Evolutionary conservation across 257 asterid genomes (phyloP).

Genomic region (Nicotiana attenuata): DNA sequence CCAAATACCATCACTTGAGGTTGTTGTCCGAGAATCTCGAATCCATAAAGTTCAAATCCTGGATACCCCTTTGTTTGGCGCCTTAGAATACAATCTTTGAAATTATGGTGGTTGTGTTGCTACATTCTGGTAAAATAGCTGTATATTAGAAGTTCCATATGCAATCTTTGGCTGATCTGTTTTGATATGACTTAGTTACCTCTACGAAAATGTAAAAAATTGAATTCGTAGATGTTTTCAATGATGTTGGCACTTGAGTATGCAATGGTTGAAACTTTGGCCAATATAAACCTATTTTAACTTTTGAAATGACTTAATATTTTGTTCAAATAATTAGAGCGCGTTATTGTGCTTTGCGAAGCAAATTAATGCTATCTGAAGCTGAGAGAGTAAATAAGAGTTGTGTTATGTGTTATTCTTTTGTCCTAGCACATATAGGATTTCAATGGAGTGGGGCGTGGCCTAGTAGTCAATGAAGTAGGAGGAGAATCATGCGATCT

Average conservation of each 20-base stretch:
- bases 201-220: background rate
- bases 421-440: background rate
- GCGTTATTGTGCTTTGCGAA: background rate
- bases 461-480: no score
- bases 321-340: background rate
- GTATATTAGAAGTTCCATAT: background rate
- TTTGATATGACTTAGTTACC: slow-evolving; percentile 1
- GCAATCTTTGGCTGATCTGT: background rate
- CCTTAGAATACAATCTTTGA: background rate
- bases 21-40: no score
- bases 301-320: background rate
- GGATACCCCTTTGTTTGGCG: background rate
- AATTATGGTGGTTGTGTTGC: background rate
- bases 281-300: background rate
- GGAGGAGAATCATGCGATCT: no score
- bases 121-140: background rate
- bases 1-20: no score
- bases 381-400: background rate
- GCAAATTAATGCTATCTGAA: background rate
- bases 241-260: background rate
- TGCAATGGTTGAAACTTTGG: background rate
- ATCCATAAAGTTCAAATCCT: no score
- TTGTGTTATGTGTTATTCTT: background rate
- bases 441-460: background rate
- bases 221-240: background rate